Conservation (phyloP, 2,329 filamentous ascomycete species). For the Anthostomella pinea region DNA sequence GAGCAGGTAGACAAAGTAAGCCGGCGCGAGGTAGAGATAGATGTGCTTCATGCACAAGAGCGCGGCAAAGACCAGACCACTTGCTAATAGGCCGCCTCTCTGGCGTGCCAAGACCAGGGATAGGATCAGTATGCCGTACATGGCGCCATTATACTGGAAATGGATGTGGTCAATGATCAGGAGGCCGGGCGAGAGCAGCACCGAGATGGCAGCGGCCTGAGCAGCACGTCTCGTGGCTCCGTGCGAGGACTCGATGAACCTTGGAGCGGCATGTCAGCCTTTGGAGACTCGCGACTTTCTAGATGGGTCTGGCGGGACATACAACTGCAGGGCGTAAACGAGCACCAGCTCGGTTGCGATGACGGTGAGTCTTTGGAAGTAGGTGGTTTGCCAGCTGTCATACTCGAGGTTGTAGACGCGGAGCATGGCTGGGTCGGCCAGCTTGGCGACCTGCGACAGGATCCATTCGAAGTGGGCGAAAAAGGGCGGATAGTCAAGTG, state of each 20-base stretch:
- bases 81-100: conserved; percentile 69
- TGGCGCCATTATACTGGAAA: conserved; percentile 97
- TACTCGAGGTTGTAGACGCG: conserved; percentile 77
- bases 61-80: conserved; percentile 79
- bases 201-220: conserved; percentile 82
- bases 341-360: conserved; percentile 82
- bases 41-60: conserved; percentile 97
- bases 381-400: conserved; percentile 89
- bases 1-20: conserved; percentile 93
- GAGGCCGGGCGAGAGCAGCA: conserved; percentile 87
- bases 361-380: conserved; percentile 89
- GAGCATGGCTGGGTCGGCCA: conserved; percentile 79
- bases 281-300: conserved; percentile 4
- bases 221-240: conserved; percentile 67
- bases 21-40: conserved; percentile 91
- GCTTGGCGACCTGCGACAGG: conserved; percentile 75
- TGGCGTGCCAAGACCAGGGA: conserved; percentile 81
- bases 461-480: conserved; percentile 97
- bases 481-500: conserved; percentile 96
- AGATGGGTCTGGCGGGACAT: conserved; percentile 26
- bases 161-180: conserved; percentile 96
- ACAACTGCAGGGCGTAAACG: conserved; percentile 77
- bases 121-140: conserved; percentile 86
- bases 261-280: conserved; percentile 33
- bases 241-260: conserved; percentile 72